Evolutionary conservation across 2,329 filamentous ascomycete species (phyloP), one percentile per base, ranked within the genome.

Genomic region (Botrytis porri): DNA sequence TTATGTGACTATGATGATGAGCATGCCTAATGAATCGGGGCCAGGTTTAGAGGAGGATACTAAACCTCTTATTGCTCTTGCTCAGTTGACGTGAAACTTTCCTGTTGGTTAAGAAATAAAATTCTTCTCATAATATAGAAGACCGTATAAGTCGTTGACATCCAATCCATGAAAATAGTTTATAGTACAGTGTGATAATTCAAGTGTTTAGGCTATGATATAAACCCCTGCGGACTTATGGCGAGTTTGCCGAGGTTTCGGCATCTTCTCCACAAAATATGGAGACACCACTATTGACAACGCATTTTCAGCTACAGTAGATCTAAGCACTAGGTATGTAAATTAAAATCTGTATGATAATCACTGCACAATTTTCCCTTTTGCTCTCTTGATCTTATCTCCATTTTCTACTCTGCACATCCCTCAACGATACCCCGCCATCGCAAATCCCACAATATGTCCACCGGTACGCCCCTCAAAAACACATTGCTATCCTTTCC

Each of bases 401-500:
- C 35, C 25, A 41, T 57, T 22, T 41, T 57, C n/a, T 48, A 57
- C 37, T 57, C 51, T 69, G 65, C 65, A 69, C 35, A 57, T 57
- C 51, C 51, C n/a, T 57, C 48, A 25, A 57, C 48, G 6, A 66
- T 67, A 67, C 65, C 65, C 65, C 65, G 65, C 65, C 65, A 57
- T 57, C 48, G 14, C 25, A 67, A 57, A 41, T 57, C n/a, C 48
- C 65, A 67, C 65, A 67, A 67, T 54, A 67, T 67, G 65, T 67
- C 65, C 35, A 67, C 65, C 65, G 65, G 65, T 12, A 67, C 48
- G 22, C 65, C 65, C n/a, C 70, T 59, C 70, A 54, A 72, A 67
- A 69, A 72, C 45, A 57, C 70, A 7, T 51, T 69, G 12, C 45
- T 73, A 25, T 82, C 85, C 57, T 89, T 87, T 75, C 89, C 89